Base-by-base conservation (phyloP, 495 filamentous ascomycete genomes). In the Tuber melanosporum region DNA sequence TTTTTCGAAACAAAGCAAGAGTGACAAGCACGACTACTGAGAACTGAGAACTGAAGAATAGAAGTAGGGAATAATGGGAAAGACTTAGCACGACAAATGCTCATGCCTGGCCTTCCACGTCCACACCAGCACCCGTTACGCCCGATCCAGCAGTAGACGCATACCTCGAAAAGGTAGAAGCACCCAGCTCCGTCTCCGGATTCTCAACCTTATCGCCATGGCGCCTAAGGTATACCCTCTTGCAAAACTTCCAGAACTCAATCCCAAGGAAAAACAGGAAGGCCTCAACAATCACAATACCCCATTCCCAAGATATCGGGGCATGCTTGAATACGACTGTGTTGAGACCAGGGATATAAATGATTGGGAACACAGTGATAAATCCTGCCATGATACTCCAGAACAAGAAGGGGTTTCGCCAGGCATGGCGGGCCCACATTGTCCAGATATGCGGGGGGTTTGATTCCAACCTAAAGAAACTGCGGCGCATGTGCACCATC, bases 231-330 rank as follows among this genome's bases (percentile, higher is more conserved):
- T 83, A 86, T 32, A 85, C 75, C 43, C 91, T 84, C 84, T 93
- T 93, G 36, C 81, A 86, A 85, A 87, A 91, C 85, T 92, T 92
- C 90, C 91, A 93, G 32, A 81, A 73, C 85, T 93, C 91, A 26
- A 90, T 86, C 12, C 90, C 91, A 9, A 84, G 77, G 78, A 92
- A 89, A 84, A 92, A 92, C 15, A 93, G 77, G 8, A 86, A 78
- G 1, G 88, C 86, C 71, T 88, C 88, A 22, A 90, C 84, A 77
- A 92, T 84, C 19, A 87, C 91, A 80, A 92, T 87, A 9, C 85
- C 87, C 91, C 91, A 92, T 83, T 92, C 91, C 91, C 91, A 93
- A 42, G 85, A 87, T 75, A 93, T 92, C 6, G 88, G 86, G n/a
- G 83, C 85, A 80, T 93, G 91, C 81, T 90, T 91, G 85, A 93